Evolutionary conservation across 176 grass and related monocot species (phyloP), one percentile per base, ranked within the genome.

Genomic region (Tillandsia fasciculata): DNA sequence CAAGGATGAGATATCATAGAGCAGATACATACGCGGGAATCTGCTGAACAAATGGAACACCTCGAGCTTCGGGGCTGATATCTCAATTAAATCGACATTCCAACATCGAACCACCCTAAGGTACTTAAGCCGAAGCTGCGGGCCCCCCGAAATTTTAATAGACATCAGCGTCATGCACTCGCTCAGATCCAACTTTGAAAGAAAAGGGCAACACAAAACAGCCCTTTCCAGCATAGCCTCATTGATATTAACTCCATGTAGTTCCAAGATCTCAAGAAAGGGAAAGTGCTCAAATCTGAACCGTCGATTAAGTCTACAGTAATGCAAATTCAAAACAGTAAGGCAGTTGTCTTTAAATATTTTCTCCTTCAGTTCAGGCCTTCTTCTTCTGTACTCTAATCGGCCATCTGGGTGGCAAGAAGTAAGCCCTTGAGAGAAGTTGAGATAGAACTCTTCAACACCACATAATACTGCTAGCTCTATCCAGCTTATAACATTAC

Each of bases 31-130:
- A 14, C 64, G 12, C 13, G 64, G 64, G 12, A 66, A 66, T 28
- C 64, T 66, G 64, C 12, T 33, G 33, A 66, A 13, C 13, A 28
- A 15, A 48, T 66, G 26, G 27, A 66, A 61, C 22, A 18, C 22
- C 56, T 61, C 56, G 18, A 66, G 64, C 27, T 66, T 66, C 33
- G 64, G 64, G 33, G 64, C 64, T 29, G 27, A 66, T 66, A 48
- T 48, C 64, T 66, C 64, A 29, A 66, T 28, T 5, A 15, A 23
- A 48, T 48, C 27, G 26, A 66, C 27, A 42, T 66, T 27, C 64
- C 64, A 27, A 66, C 64, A 47, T 23, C 33, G 22, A 66, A 66
- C 64, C 12, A 66, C 27, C 13, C 27, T 14, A 13, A 48, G 64
- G 64, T 29, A 29, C 3, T 7, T 48, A 9, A 66, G 64, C 12